Percentiles rank a stretch among this genome's conserved stretches.
Evolutionary conservation across 2,329 filamentous ascomycete species (phyloP).

Genomic region (Epichloe baconii): DNA sequence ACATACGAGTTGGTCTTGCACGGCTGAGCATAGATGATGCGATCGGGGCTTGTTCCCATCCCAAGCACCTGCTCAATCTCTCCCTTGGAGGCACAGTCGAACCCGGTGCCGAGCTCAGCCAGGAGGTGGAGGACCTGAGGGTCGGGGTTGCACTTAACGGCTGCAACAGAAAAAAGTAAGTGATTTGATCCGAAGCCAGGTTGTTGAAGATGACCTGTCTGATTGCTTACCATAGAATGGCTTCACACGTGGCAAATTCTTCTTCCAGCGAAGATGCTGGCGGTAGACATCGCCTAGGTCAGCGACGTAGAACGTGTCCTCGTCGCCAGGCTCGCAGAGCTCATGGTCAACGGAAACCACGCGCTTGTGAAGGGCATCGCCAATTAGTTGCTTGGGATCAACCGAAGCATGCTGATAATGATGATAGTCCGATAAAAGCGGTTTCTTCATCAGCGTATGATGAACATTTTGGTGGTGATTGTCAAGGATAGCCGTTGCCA

Average conservation of each 20-base stretch:
- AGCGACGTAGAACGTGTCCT: conserved; percentile 96
- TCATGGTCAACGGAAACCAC: conserved; percentile 78
- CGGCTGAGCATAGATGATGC: conserved; percentile 97
- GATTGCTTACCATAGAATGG: conserved; percentile 73
- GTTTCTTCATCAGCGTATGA: conserved; percentile 34
- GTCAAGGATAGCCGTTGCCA: conserved; percentile 48
- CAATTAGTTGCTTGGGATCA: conserved; percentile 67
- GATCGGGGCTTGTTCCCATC: conserved; percentile 70
- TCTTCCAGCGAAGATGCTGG: conserved; percentile 97
- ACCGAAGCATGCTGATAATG: conserved; percentile 28
- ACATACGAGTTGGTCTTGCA: conserved; percentile 99
- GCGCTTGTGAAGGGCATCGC: conserved; percentile 73
- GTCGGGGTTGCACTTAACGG: conserved; percentile 98
- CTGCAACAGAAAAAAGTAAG: conserved; percentile 30
- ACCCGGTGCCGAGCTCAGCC: conserved; percentile 78
- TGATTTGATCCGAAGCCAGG: neutral
- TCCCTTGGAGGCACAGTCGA: conserved; percentile 95
- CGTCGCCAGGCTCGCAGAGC: conserved; percentile 78
- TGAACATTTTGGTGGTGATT: conserved; percentile 33
- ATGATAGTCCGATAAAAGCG: conserved; percentile 24
- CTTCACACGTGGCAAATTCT: conserved; percentile 80
- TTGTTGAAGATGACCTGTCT: neutral
- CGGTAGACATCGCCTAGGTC: conserved; percentile 98
- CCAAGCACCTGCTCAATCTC: conserved; percentile 88
- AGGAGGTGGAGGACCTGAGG: conserved; percentile 78